Evolutionary conservation across 179 eudicot genomes (phyloP), one percentile per base, ranked within the genome.

Genomic region (Camellia oleifera): DNA sequence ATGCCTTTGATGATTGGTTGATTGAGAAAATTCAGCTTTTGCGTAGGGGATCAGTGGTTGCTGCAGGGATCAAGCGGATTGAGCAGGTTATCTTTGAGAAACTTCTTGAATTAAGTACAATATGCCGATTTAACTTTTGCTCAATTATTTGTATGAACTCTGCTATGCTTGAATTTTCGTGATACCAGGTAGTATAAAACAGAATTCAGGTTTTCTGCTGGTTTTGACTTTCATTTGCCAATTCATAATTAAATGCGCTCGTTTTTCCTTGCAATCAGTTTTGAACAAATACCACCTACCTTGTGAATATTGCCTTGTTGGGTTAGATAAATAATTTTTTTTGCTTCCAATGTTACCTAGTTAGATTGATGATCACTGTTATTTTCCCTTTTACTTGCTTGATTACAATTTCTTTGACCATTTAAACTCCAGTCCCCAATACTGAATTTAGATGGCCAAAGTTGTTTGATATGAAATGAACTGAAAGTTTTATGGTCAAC

Each of bases 1-100:
- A 96, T 88, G 99, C 99, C 70, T 92, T 96, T 81, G 99, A 96
- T 89, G 99, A 96, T 82, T 96, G 99, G 99, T 82, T 96, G 87
- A 92, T 96, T 87, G 97, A 90, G 85, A 96, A 94, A 95, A 94
- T 96, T 74, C 98, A 88, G 87, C 83, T 84, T 81, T 84, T 96
- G 77, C 93, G 93, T 50, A 89, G 85, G 88, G 99, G 98, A 78
- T 80, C 98, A 62, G 87, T 91, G 40, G 91, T 96, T 86, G 98
- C 99, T 86, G 87, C 97, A 81, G 94, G 93, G 69, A 89, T 96
- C 78, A 90, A 79, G 80, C 92, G 97, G 79, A 83, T 94, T 85
- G 99, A 96, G 88, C 93, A 94, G 97, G 99, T 91, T 60, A 80
- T 79, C 56, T 56, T 46, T 80, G 66, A 61, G 65, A 64, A 62